Base-by-base conservation (phyloP, 2,329 filamentous ascomycete species). In the Trichocomaceae sp. region DNA sequence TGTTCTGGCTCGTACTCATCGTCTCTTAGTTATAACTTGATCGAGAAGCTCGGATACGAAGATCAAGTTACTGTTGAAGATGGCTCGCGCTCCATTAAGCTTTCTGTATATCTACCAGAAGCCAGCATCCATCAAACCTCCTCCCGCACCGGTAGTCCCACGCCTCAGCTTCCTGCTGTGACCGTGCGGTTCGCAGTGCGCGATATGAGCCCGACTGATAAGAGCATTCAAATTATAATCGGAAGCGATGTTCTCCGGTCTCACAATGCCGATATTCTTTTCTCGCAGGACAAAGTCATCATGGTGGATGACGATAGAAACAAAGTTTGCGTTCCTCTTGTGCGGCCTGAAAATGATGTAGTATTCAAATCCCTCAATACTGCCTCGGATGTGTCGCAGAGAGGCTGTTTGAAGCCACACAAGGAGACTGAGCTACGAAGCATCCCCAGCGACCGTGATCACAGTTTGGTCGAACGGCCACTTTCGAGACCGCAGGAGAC, bases 1-100 rank as follows among this genome's bases (percentile, higher is more conserved):
- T 97, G 93, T 70, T 92, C 89, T 2, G 93, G 92, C 1, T 95
- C 93, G 5, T 90, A 91, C 69, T 86, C 84, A 62, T 97, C 93
- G 1, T 84, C 83, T n/a, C 75, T 99, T 46, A 87, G 93, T 54
- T 79, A 82, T 62, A 82, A 83, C 5, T 79, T 96, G 51, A 75
- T 96, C 49, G 83, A 83, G 60, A 86, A 87, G 52, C 80, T 96
- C 23, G 86, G 85, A 31, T 76, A 95, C 33, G 70, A 80, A 59
- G 82, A 85, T 58, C 81, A 85, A 45, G 75, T 92, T 15, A 80
- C 83, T 41, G 81, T 84, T 56, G 77, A 84, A 20, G 83, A 88
- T 57, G 87, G 84, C 17, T 70, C 79, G 33, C 80, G 83, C 60
- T 84, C 81, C 56, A 84, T 95, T 60, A 87, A 87, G 59, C 76